Conservation (phyloP, 352 stramenopile species). For the Thraustotheca clavata region DNA sequence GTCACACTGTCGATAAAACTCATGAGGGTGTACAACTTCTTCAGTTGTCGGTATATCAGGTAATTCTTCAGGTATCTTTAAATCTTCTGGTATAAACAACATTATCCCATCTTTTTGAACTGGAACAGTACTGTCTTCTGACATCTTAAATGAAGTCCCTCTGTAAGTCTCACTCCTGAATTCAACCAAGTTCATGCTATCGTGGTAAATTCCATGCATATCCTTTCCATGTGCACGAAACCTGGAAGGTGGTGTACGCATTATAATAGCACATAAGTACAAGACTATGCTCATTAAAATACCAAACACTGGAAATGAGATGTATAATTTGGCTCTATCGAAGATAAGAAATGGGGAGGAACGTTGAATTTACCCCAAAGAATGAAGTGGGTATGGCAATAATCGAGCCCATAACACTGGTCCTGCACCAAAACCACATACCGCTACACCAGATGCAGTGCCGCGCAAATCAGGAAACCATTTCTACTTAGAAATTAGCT, state of each 20-base stretch:
- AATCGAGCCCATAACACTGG: constrained; percentile 50
- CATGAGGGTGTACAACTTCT: no score
- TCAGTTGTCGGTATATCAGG: not conserved
- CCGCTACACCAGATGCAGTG: constrained; percentile 45
- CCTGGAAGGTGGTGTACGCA: constrained; percentile 37
- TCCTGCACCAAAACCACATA: constrained; percentile 42
- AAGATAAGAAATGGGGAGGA: no score
- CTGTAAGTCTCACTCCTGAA: no score
- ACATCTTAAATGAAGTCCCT: constrained; percentile 33
- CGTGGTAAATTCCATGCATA: constrained; percentile 33
- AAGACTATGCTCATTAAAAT: constrained; percentile 31
- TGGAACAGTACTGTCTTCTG: not conserved
- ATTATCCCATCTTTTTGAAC: no score
- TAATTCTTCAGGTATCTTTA: not conserved
- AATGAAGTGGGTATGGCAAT: constrained; percentile 38
- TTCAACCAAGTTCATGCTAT: not conserved
- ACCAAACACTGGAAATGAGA: constrained; percentile 41
- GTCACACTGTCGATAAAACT: not conserved
- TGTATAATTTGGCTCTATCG: constrained; percentile 16
- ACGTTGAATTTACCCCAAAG: constrained; percentile 37
- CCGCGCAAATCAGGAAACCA: constrained; percentile 68
- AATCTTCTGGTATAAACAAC: not conserved
- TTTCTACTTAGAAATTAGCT: no score
- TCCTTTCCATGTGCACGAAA: constrained; percentile 40
- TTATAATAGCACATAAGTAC: constrained; percentile 34